Conservation (phyloP, 192 early-diverging fungal genomes). For the Rhizophagus clarus region DNA sequence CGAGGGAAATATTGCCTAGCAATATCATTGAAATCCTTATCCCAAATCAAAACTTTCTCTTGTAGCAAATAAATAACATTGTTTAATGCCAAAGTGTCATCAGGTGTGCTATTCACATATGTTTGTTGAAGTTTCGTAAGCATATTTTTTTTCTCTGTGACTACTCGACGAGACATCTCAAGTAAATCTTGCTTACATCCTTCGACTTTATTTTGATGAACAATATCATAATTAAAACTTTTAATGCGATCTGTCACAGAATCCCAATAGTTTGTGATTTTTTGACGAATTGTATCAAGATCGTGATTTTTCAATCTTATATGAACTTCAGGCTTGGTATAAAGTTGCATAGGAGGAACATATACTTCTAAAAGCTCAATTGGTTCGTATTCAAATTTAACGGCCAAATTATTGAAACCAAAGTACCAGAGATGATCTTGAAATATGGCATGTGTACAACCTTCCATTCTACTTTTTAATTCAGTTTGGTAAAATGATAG, state of each 20-base stretch:
- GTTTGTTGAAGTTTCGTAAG: constrained; percentile 86
- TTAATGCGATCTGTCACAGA: constrained; percentile 83
- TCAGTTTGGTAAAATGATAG: constrained; percentile 80
- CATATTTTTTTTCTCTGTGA: constrained; percentile 77
- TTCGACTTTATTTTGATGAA: constrained; percentile 69
- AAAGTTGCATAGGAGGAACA: constrained; percentile 69
- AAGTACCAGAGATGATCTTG: constrained; percentile 88
- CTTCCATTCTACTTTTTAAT: constrained; percentile 63
- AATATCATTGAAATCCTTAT: constrained; percentile 80
- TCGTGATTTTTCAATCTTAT: constrained; percentile 77
- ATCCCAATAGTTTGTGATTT: constrained; percentile 83
- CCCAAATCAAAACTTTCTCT: constrained; percentile 82
- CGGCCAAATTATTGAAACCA: constrained; percentile 70
- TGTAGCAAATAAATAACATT: constrained; percentile 75
- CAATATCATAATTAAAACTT: constrained; percentile 77
- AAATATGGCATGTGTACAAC: constrained; percentile 84
- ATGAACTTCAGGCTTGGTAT: constrained; percentile 60
- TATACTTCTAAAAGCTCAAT: constrained; percentile 74
- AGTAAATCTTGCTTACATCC: constrained; percentile 70
- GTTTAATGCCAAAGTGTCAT: constrained; percentile 83
- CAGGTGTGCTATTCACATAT: constrained; percentile 70
- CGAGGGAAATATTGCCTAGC: constrained; percentile 74
- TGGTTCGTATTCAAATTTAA: constrained; percentile 76
- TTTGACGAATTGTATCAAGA: constrained; percentile 62
- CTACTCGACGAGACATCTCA: constrained; percentile 70